These are phyloP conservation scores for Tremella mesenterica DNA, from an alignment of 768 basidiomycete genomes.

Conservation along the genomic window DNA sequence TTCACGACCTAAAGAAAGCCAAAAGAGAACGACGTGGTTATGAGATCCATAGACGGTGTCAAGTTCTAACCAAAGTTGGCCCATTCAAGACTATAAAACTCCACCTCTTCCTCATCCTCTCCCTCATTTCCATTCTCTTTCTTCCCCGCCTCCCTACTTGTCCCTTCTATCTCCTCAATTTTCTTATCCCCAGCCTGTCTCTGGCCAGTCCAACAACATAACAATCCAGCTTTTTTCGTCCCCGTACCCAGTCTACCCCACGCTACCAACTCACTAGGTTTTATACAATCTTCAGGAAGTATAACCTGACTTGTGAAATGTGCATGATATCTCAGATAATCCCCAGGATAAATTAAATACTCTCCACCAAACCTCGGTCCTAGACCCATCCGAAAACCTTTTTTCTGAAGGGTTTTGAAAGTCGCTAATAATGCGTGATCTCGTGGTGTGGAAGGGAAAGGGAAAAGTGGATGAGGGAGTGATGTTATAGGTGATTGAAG, in stretches of 20 bases:
- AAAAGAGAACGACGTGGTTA: too few relatives aligned
- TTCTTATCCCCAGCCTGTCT: conserved; percentile 39
- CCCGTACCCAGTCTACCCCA: conserved; percentile 92
- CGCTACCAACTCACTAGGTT: conserved; percentile 89
- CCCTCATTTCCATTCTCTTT: conserved; percentile 54
- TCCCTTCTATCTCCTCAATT: too few relatives aligned
- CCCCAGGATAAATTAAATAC: conserved; percentile 91
- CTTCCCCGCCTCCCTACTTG: too few relatives aligned
- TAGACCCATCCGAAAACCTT: conserved; percentile 25
- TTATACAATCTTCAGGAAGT: conserved; percentile 52
- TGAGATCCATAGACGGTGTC: too few relatives aligned
- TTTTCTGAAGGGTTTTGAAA: conserved; percentile 16
- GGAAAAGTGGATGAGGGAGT: conserved; percentile 20
- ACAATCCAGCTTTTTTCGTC: conserved; percentile 88
- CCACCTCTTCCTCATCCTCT: conserved; percentile 50
- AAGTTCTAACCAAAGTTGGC: conserved; percentile 43
- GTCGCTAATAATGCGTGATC: conserved; percentile 19
- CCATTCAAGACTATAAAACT: conserved; percentile 46
- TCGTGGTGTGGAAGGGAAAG: conserved; percentile 18
- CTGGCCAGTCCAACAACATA: conserved; percentile 75
- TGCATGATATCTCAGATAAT: conserved; percentile 91
- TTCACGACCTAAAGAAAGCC: too few relatives aligned
- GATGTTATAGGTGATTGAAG: conserved; percentile 15
- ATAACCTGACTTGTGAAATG: conserved; percentile 84
- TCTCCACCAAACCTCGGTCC: conserved; percentile 75